Conservation (phyloP, 2,329 filamentous ascomycete species). For the Phoma herbarum region DNA sequence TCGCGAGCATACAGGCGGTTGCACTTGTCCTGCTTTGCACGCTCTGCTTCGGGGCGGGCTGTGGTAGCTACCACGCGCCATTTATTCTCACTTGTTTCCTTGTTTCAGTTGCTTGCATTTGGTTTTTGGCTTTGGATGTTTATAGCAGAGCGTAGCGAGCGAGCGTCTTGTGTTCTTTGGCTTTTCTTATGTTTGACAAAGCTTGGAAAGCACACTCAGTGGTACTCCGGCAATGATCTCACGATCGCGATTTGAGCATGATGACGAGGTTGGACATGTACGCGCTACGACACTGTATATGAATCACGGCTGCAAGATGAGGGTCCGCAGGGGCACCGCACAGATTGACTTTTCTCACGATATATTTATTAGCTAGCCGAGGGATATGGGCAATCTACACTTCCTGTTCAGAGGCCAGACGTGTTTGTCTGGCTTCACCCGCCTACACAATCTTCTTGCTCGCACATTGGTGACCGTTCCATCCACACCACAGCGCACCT, state of each 20-base stretch:
- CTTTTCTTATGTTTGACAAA: constrained; percentile 24
- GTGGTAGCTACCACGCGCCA: constrained; percentile 22
- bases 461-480: no score
- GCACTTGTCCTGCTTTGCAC: constrained; percentile 21
- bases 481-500: no score
- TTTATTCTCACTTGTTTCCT: constrained; percentile 40
- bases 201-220: background rate
- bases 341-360: background rate
- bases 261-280: background rate
- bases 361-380: background rate
- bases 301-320: constrained; percentile 1
- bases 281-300: constrained; percentile 13
- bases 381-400: background rate
- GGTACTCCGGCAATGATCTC: background rate
- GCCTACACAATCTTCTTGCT: background rate
- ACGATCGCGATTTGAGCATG: constrained; percentile 6
- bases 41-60: constrained; percentile 27
- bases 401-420: background rate
- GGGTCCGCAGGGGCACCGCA: background rate
- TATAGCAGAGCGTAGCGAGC: constrained; percentile 48
- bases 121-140: constrained; percentile 1
- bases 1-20: constrained; percentile 44
- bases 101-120: no score
- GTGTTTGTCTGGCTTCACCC: background rate
- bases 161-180: constrained; percentile 37